phyloP scores from a whole-genome alignment of 257 asterid species.

The Linaria vulgaris region DNA sequence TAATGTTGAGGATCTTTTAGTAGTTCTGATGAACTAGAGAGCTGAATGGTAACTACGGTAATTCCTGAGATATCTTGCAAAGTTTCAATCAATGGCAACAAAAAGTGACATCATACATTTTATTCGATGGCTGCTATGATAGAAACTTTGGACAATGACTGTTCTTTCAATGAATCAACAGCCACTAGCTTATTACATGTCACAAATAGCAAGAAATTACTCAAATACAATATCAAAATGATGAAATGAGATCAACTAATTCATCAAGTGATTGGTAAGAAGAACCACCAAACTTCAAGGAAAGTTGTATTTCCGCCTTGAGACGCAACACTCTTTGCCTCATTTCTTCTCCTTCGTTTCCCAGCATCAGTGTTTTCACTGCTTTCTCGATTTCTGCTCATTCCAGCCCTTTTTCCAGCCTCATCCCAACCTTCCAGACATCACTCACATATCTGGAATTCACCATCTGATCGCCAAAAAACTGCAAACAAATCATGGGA shows the following conservation, averaged over 20 bases:
- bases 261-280: conserved; percentile 25
- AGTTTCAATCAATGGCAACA: too few relatives aligned
- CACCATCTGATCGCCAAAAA: conserved; percentile 38
- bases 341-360: conserved; percentile 35
- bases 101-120: too few relatives aligned
- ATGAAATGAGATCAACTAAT: conserved; percentile 25
- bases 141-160: too few relatives aligned
- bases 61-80: too few relatives aligned
- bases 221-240: conserved; percentile 4
- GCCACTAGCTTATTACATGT: neutral
- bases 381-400: conserved; percentile 24
- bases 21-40: too few relatives aligned
- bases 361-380: conserved; percentile 30
- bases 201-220: too few relatives aligned
- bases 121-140: too few relatives aligned
- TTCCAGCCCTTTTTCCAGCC: conserved; percentile 29
- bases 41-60: too few relatives aligned
- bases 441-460: conserved; percentile 42
- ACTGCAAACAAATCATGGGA: conserved; percentile 43
- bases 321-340: conserved; percentile 19
- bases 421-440: conserved; percentile 40
- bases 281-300: conserved; percentile 31
- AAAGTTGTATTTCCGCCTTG: conserved; percentile 29
- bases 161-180: neutral
- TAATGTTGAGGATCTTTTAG: neutral